Conservation (phyloP, 2,329 filamentous ascomycete genomes). For the Magnaporthiopsis incrustans region DNA sequence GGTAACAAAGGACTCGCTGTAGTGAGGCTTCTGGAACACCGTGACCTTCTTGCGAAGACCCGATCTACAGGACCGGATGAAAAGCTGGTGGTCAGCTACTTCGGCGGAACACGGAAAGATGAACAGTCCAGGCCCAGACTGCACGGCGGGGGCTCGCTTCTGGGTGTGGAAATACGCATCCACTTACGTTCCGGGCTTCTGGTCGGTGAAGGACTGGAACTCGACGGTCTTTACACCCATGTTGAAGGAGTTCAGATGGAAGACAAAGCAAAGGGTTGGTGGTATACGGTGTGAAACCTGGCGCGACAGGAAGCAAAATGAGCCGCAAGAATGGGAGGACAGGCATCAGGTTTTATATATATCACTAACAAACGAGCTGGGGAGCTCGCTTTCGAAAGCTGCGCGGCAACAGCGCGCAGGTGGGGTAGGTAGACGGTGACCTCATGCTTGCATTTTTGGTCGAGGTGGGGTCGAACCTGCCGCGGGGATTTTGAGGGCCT, state of each 20-base stretch:
- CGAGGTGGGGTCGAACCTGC: not conserved
- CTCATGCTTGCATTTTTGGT: not conserved
- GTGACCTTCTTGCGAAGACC: slow-evolving; percentile 98
- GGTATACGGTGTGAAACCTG: not conserved
- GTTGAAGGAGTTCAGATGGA: slow-evolving; percentile 18
- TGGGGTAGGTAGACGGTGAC: not conserved
- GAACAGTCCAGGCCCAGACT: not conserved
- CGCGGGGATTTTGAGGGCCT: not conserved
- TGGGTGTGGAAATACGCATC: not conserved
- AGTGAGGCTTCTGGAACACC: slow-evolving; percentile 90
- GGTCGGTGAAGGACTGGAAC: slow-evolving; percentile 82
- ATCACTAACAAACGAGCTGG: not conserved
- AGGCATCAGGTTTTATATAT: not conserved
- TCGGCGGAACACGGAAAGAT: not conserved
- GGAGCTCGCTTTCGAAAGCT: not conserved
- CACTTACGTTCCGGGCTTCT: slow-evolving; percentile 98
- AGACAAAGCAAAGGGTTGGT: not conserved
- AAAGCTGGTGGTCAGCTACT: slow-evolving; percentile 7
- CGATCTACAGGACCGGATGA: slow-evolving; percentile 50
- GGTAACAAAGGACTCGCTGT: slow-evolving; percentile 91
- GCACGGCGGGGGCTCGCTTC: not conserved
- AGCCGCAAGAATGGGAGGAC: not conserved
- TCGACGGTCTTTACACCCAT: slow-evolving; percentile 74
- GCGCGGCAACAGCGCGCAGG: not conserved
- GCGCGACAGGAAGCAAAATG: not conserved